A percentile compares a stretch with the other conserved stretches of the same genome.
phyloP scores from a whole-genome alignment of 306 rosid species.

The Quercus berberidifolia region DNA sequence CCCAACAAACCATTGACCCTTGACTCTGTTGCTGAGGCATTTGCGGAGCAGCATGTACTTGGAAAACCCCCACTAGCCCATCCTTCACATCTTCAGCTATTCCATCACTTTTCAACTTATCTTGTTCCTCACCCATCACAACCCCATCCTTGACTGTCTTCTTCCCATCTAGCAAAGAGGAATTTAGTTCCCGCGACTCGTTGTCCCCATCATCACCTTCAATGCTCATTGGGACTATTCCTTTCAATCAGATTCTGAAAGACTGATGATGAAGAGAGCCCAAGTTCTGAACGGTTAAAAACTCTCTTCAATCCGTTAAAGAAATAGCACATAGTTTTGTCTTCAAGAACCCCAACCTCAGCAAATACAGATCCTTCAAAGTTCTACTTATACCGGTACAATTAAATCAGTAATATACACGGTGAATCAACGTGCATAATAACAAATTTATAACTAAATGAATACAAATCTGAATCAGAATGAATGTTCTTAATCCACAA shows the following conservation, averaged over 20 bases:
- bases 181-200: slow-evolving; percentile 37
- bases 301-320: slow-evolving; percentile 36
- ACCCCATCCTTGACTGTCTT: slow-evolving; percentile 33
- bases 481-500: slow-evolving; percentile 21
- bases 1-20: slow-evolving; percentile 81
- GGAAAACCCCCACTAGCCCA: slow-evolving; percentile 38
- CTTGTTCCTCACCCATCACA: slow-evolving; percentile 23
- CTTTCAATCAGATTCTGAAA: slow-evolving; percentile 35
- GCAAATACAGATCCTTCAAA: background rate
- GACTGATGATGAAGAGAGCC: slow-evolving; percentile 19
- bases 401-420: slow-evolving; percentile 21
- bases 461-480: slow-evolving; percentile 7
- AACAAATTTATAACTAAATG: background rate
- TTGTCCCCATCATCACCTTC: slow-evolving; percentile 37
- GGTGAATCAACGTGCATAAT: background rate
- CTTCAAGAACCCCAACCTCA: slow-evolving; percentile 26
- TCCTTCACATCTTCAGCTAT: slow-evolving; percentile 38
- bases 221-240: slow-evolving; percentile 54
- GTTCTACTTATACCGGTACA: slow-evolving; percentile 25
- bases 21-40: slow-evolving; percentile 56
- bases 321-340: slow-evolving; percentile 27
- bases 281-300: slow-evolving; percentile 30
- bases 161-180: slow-evolving; percentile 33
- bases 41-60: slow-evolving; percentile 38
- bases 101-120: slow-evolving; percentile 49